Percentiles rank a stretch among this genome's conserved stretches.
These are phyloP conservation scores for Eucalyptus marginata DNA, from an alignment of 345 rosid species.

Conservation along the genomic window DNA sequence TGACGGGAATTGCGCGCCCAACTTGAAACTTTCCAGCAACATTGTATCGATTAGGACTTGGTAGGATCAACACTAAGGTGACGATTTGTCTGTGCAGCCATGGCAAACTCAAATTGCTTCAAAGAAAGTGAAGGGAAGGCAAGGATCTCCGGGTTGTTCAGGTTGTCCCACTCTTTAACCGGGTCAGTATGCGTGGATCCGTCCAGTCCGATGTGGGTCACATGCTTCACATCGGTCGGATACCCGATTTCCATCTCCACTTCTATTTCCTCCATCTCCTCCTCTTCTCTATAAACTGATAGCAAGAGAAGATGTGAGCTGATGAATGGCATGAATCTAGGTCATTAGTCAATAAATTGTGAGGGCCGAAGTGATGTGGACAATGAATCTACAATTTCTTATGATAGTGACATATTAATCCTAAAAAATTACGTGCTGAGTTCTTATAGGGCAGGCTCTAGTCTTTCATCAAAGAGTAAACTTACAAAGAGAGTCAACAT, in stretches of 20 bases:
- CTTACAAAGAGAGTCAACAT: neutral
- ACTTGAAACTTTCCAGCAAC: neutral
- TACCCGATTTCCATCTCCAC: constrained; percentile 20
- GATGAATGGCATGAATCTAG: neutral
- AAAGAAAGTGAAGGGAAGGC: constrained; percentile 4
- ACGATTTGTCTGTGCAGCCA: neutral
- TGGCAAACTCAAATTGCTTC: constrained; percentile 8
- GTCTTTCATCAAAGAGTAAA: neutral
- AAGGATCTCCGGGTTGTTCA: constrained; percentile 1
- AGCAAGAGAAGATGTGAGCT: neutral
- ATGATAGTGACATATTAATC: neutral
- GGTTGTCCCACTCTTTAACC: constrained; percentile 8
- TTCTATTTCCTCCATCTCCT: constrained; percentile 12
- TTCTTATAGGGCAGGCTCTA: neutral
- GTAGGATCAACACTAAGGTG: neutral
- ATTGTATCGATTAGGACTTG: neutral
- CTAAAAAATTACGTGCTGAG: neutral
- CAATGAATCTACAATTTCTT: neutral
- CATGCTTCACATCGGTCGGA: constrained; percentile 40
- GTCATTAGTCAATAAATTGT: too few species aligned
- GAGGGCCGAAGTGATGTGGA: neutral
- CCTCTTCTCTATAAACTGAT: constrained; percentile 22
- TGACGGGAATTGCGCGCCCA: neutral
- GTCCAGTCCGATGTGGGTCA: constrained; percentile 33
- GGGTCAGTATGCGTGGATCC: constrained; percentile 8